These are phyloP conservation scores for Fusarium sp. DNA, from an alignment of 2,329 filamentous ascomycete species.

Conservation along the genomic window DNA sequence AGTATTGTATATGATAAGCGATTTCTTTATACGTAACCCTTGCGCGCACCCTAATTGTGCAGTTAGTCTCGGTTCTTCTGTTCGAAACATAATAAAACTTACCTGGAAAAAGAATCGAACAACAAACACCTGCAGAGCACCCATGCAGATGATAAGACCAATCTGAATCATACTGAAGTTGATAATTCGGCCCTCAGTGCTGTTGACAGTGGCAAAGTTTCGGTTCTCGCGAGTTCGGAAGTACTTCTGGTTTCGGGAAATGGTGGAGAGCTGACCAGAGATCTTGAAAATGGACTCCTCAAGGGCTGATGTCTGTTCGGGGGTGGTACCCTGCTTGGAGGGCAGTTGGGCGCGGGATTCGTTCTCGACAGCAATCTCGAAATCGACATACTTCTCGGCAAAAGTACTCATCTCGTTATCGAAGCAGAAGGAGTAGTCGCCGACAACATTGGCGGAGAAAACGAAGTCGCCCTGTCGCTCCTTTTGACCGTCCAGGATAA, in stretches of 20 bases:
- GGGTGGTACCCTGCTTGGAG: conserved; percentile 86
- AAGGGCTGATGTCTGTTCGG: conserved; percentile 88
- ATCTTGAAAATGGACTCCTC: conserved; percentile 97
- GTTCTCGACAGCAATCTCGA: conserved; percentile 97
- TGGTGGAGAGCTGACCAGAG: conserved; percentile 90
- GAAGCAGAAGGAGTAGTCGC: conserved; percentile 98
- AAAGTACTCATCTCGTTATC: conserved; percentile 99
- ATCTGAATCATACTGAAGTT: conserved; percentile 97
- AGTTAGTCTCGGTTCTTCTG: conserved; percentile 16
- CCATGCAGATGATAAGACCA: conserved; percentile 93
- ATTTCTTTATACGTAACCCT: conserved; percentile 72
- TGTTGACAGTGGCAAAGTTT: conserved; percentile 97
- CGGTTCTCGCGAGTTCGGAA: conserved; percentile 99
- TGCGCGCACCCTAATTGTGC: conserved; percentile 68
- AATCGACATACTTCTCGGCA: conserved; percentile 96
- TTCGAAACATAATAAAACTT: conserved; percentile 28
- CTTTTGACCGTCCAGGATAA: conserved; percentile 88
- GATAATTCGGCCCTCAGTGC: conserved; percentile 94
- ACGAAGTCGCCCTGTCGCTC: conserved; percentile 97
- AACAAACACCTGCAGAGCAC: conserved; percentile 94
- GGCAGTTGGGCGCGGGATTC: conserved; percentile 85
- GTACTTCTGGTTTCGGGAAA: conserved; percentile 98
- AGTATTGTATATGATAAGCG: conserved; percentile 37
- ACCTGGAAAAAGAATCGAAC: conserved; percentile 99
- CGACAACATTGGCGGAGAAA: conserved; percentile 88